Evolutionary conservation across 2,329 filamentous ascomycete species (phyloP).

Genomic region (Ambrosiella cleistominuta): DNA sequence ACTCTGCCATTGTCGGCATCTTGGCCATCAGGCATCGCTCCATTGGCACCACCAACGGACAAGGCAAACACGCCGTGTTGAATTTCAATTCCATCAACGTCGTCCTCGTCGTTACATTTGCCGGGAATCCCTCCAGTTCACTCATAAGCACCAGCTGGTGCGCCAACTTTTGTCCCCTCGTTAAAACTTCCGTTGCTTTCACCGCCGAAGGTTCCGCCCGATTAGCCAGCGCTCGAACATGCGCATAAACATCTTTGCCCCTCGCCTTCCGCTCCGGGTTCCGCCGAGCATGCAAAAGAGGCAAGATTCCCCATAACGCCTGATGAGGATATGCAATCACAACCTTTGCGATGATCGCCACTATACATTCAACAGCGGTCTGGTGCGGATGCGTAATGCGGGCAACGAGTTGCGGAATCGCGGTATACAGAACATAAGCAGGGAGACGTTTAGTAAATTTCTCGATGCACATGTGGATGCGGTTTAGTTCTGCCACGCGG

Average conservation of each 20-base stretch:
- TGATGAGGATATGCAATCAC: slow-evolving; percentile 76
- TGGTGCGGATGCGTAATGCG: slow-evolving; percentile 75
- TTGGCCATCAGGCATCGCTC: slow-evolving; percentile 70
- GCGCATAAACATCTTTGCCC: slow-evolving; percentile 19
- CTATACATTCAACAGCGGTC: slow-evolving; percentile 59
- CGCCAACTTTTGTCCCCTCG: slow-evolving; percentile 64
- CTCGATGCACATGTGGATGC: slow-evolving; percentile 56
- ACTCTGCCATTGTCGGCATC: slow-evolving; percentile 49
- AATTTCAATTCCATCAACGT: slow-evolving; percentile 67
- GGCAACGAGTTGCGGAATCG: slow-evolving; percentile 86
- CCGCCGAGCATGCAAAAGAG: slow-evolving; percentile 60
- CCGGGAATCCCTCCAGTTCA: slow-evolving; percentile 55
- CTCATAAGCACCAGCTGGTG: slow-evolving; percentile 68
- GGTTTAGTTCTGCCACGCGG: slow-evolving; percentile 47
- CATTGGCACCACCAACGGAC: slow-evolving; percentile 72
- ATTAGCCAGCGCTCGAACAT: not conserved
- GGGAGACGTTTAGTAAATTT: slow-evolving; percentile 62
- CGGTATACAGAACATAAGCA: slow-evolving; percentile 61
- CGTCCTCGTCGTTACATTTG: slow-evolving; percentile 46
- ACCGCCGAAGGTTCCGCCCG: slow-evolving; percentile 23
- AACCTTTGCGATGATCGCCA: slow-evolving; percentile 71
- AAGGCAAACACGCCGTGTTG: slow-evolving; percentile 68
- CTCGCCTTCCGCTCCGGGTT: slow-evolving; percentile 24
- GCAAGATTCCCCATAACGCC: slow-evolving; percentile 77
- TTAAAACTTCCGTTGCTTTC: slow-evolving; percentile 43